A percentile compares a stretch with the other conserved stretches of the same genome.
phyloP scores from a whole-genome alignment of 176 grass and related monocot species.

The Ensete ventricosum region DNA sequence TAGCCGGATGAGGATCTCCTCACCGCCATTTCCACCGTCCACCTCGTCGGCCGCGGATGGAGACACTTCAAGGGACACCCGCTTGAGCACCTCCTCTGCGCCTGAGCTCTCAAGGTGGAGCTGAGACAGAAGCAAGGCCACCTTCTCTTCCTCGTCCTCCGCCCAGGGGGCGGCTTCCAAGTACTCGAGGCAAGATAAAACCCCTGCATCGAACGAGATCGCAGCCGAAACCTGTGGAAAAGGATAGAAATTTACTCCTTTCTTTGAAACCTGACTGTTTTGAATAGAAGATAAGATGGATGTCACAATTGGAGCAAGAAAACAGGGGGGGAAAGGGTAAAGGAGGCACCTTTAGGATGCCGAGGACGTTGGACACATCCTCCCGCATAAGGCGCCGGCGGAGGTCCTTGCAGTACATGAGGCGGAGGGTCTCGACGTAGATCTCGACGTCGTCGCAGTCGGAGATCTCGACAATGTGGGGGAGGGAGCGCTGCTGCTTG shows the following conservation, averaged over 20 bases:
- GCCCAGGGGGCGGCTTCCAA: slow-evolving; percentile 16
- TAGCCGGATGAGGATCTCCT: slow-evolving; percentile 82
- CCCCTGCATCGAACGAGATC: slow-evolving; percentile 81
- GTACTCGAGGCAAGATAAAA: slow-evolving; percentile 26
- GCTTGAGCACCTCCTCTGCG: slow-evolving; percentile 80
- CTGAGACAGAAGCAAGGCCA: slow-evolving; percentile 64
- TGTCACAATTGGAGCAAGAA: not conserved
- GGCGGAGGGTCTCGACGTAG: slow-evolving; percentile 78
- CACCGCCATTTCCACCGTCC: slow-evolving; percentile 26
- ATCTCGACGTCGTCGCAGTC: slow-evolving; percentile 97
- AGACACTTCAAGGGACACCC: slow-evolving; percentile 66
- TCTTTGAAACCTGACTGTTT: too few species aligned
- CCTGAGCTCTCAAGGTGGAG: slow-evolving; percentile 75
- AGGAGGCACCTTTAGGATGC: slow-evolving; percentile 65
- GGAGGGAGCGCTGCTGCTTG: slow-evolving; percentile 77
- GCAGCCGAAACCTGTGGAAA: slow-evolving; percentile 59
- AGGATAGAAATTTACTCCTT: not conserved
- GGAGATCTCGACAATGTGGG: slow-evolving; percentile 94
- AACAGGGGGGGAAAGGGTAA: not conserved
- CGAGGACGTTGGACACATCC: slow-evolving; percentile 82
- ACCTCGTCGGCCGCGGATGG: slow-evolving; percentile 47
- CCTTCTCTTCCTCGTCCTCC: slow-evolving; percentile 85
- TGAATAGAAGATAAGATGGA: too few species aligned
- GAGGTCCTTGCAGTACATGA: slow-evolving; percentile 99
- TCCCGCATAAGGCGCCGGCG: slow-evolving; percentile 83